Base-by-base conservation (phyloP, 2,329 filamentous ascomycete genomes). In the Neospermospora avenae region DNA sequence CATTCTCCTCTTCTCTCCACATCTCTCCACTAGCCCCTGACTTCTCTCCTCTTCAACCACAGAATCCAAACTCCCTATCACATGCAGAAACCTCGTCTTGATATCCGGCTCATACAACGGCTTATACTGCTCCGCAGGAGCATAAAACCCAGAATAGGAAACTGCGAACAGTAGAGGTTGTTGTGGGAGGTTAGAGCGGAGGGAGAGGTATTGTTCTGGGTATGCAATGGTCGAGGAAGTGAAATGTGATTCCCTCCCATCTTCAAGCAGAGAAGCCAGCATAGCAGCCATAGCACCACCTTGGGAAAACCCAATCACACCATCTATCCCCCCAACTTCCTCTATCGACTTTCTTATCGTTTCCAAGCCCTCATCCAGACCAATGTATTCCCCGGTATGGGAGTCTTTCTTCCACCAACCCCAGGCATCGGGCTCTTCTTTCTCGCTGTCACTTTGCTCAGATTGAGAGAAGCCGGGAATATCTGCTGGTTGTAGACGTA, bases 1-100 rank as follows among this genome's bases (percentile, higher is more conserved):
- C 65, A 84, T 78, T 68, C 84, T 71, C 65, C 84, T 78, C 34
- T 58, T 62, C 14, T 79, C 48, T 0, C 79, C 80, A 73, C 86
- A 91, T 49, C 81, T 80, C 24, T 91, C 85, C 2, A 89, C 80
- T 60, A 97, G 75, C 22, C 78, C 82, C 68, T 83, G 78, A 72
- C 85, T 90, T 70, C 90, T 79, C 56, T 75, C 75, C 77, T 97
- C 93, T 34, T 92, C 90, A 0, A 98, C 93, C 0, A 97, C 90
- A 2, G 88, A 91, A 77, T 97, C 93, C 67, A 96, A 77, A 57
- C 85, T 88, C 0, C 93, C 93, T 25, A 96, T 74, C 67, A 92
- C 88, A 76, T 96, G 91, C 75, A 96, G 73, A 63, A 89, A 84
- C 0, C 91, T 90, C 61, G 93, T 96, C 63, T 72, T 74, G 61